Base-by-base conservation (phyloP, 1,284 basidiomycete species). In the Pholiota adiposa region DNA sequence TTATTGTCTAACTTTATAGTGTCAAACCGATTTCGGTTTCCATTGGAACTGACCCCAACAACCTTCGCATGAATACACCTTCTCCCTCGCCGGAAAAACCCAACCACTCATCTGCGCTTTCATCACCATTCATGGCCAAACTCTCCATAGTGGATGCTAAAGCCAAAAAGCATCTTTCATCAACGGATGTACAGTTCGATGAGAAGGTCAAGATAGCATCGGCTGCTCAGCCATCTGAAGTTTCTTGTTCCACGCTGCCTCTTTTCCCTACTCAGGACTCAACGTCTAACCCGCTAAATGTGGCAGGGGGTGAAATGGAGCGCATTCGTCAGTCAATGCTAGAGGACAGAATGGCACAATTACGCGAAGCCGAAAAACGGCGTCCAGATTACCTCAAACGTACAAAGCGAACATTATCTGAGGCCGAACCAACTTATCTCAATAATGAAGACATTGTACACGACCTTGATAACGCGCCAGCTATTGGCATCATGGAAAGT, bases 321-420 rank as follows among this genome's bases (percentile, higher is more conserved):
- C 82, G 83, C 31, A 84, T 89, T 46, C 81, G 83, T 23, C 77
- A 80, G 44, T 80, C 81, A 21, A 75, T 80, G 62, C 72, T 79
- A 12, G 79, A 83, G 62, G 80, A 83, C 38, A 79, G 81, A 57
- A 70, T 82, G 8, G 74, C 77, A 0, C 79, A 79, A 23, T 64
- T 78, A 16, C 78, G 77, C 56, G 85, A 87, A 65, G 75, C 80
- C 5, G 89, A 91, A 70, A 80, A 73, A 34, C 83, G 83, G 11
- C 79, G 87, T 40, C 89, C 89, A 4, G 88, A 90, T 2, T 90
- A 89, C 68, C 75, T 90, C 38, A 83, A 82, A 67, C 83, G 89
- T 21, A 66, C 77, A 33, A 85, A 84, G 67, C 80, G 85, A 54
- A 68, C 75, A 2, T 68, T 75, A 40, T 73, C 76, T 14, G 77